Percentiles rank a stretch among this genome's conserved stretches.
Conservation (phyloP, 352 stramenopile species). For the Phytophthora crassamura region DNA sequence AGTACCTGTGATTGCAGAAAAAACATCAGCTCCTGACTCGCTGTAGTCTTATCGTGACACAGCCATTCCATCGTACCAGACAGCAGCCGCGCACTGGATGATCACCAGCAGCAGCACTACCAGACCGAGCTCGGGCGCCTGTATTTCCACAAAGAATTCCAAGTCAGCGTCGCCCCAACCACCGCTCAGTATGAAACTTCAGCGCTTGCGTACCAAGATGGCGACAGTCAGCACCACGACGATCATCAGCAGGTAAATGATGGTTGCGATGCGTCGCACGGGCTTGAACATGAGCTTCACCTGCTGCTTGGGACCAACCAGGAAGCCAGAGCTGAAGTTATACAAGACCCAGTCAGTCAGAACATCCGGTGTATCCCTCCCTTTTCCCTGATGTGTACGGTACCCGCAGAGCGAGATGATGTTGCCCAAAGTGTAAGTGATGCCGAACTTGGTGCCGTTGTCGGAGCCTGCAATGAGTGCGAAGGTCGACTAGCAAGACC, state of each 20-base stretch:
- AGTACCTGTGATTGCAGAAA: constrained; percentile 55
- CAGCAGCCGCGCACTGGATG: constrained; percentile 74
- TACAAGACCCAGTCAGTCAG: constrained; percentile 8
- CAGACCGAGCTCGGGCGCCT: constrained; percentile 70
- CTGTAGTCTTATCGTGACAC: neutral
- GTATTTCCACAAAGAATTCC: constrained; percentile 3
- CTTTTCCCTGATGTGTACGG: no score
- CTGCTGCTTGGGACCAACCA: constrained; percentile 82
- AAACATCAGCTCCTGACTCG: neutral
- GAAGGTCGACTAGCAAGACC: constrained; percentile 72
- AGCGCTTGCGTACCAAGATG: constrained; percentile 51
- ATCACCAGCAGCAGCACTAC: constrained; percentile 84
- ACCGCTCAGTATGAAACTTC: neutral
- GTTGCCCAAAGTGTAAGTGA: constrained; percentile 86
- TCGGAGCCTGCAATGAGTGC: constrained; percentile 70
- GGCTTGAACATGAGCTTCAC: constrained; percentile 91
- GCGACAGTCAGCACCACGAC: constrained; percentile 73
- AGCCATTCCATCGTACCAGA: constrained; percentile 54
- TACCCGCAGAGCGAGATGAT: constrained; percentile 87
- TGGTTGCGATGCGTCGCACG: constrained; percentile 69
- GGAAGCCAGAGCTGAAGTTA: constrained; percentile 68
- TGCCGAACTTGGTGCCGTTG: constrained; percentile 80
- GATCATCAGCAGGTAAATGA: constrained; percentile 86
- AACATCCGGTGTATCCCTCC: no score
- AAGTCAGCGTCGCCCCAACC: neutral